Base-by-base conservation (phyloP, 257 asterid species). In the Solanum bukasovii region DNA sequence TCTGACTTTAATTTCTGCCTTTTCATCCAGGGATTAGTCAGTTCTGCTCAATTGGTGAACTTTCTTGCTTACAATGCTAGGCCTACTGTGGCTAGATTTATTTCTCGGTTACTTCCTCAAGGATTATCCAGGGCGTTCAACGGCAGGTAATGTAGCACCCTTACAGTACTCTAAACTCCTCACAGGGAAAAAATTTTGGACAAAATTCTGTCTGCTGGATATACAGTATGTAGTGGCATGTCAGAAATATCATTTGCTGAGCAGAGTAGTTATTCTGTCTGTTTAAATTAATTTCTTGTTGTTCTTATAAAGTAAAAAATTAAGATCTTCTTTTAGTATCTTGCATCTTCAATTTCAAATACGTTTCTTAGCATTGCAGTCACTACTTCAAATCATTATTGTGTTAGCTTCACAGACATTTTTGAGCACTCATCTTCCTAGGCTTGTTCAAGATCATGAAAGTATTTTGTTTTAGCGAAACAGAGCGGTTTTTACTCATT, bases 21-120 rank as follows among this genome's bases (percentile, higher is more conserved):
- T 86, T 88, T 86, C 72, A 88, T 92, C 84, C 91, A 97, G 99
- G 99, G 99, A 88, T 90, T 96, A 93, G 94, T 97, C 84, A 97
- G 99, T 88, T 96, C 99, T 74, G 98, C 98, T 90, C 99, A 97
- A 91, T 91, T 97, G 95, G 96, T 93, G 90, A 96, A 72, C 89
- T 97, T 93, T 92, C 90, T 97, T 84, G 96, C 96, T 31, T 94
- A 94, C 74, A 95, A 93, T 93, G 99, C 98, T 84, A 94, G 99
- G 88, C 99, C 99, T 70, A 97, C 99, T n/a, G 88, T 96, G 44
- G 92, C 93, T 68, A 94, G 99, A 92, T 87, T 92, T 91, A 94
- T 97, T 89, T 93, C 99, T 83, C 98, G 99, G 75, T 90, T 94
- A 34, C 96, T 97, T 88, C 98, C 99, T 70, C 93, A 93, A 86